Conservation (phyloP, 2,329 filamentous ascomycete species). For the Endocalyx cinctus region DNA sequence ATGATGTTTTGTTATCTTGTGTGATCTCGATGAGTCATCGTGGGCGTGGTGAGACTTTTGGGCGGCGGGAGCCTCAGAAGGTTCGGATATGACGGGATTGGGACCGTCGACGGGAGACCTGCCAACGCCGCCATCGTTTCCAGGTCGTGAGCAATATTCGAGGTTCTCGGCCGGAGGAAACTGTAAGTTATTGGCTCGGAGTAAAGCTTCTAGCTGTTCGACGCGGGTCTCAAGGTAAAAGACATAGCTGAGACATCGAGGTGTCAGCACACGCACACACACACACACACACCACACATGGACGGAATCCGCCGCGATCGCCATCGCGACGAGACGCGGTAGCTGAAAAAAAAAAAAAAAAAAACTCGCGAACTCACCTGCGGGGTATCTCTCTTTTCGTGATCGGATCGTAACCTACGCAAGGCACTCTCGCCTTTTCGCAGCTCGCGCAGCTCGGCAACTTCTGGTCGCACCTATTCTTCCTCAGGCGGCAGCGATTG, state of each 20-base stretch:
- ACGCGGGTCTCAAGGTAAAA: slow-evolving; percentile 90
- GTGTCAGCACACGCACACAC: too few species aligned
- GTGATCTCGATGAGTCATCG: slow-evolving; percentile 52
- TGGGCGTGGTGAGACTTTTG: slow-evolving; percentile 28
- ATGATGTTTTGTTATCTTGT: slow-evolving; percentile 24
- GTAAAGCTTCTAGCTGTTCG: slow-evolving; percentile 72
- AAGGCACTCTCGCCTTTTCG: slow-evolving; percentile 86
- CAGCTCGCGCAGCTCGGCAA: slow-evolving; percentile 87
- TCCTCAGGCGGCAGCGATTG: slow-evolving; percentile 85
- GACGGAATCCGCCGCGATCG: slow-evolving; percentile 1
- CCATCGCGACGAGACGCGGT: neutral
- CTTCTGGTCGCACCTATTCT: slow-evolving; percentile 92
- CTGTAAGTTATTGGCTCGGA: slow-evolving; percentile 63
- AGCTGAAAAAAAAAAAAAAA: neutral
- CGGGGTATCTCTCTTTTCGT: slow-evolving; percentile 93
- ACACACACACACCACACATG: too few species aligned
- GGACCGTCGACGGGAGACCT: slow-evolving; percentile 30
- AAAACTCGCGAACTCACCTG: slow-evolving; percentile 70
- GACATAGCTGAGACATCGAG: slow-evolving; percentile 70
- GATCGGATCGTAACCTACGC: slow-evolving; percentile 94
- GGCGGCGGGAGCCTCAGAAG: slow-evolving; percentile 24
- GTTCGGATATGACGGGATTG: slow-evolving; percentile 28
- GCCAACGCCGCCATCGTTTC: slow-evolving; percentile 30
- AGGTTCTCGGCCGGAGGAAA: slow-evolving; percentile 70
- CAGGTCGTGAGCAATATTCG: slow-evolving; percentile 53